Percentiles rank a stretch among this genome's conserved stretches.
Conservation (phyloP, 2,329 filamentous ascomycete species). For the Penicillium sp. region DNA sequence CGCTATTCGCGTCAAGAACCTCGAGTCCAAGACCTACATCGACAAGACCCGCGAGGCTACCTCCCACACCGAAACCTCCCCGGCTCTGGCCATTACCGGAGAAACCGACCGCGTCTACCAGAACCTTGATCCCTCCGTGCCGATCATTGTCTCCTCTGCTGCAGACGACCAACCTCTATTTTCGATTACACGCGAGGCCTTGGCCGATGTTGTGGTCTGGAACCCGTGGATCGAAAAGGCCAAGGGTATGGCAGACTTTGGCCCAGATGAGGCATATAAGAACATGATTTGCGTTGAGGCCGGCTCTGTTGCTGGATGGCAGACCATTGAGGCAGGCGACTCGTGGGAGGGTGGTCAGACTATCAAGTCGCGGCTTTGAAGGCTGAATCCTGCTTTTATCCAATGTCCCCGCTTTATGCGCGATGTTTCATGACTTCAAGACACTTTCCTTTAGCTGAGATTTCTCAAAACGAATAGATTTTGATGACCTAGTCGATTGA, state of each 20-base stretch:
- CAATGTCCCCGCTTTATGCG: background rate
- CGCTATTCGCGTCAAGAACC: slow-evolving; percentile 69
- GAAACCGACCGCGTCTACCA: slow-evolving; percentile 91
- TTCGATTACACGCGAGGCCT: slow-evolving; percentile 77
- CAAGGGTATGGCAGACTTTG: slow-evolving; percentile 79
- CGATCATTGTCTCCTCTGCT: slow-evolving; percentile 35
- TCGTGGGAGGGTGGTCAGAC: slow-evolving; percentile 65
- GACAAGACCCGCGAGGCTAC: slow-evolving; percentile 76
- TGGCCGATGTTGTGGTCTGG: slow-evolving; percentile 91
- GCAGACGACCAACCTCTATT: slow-evolving; percentile 63
- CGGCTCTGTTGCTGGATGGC: slow-evolving; percentile 78
- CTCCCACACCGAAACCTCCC: slow-evolving; percentile 64
- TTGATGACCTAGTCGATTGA: background rate
- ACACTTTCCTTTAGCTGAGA: background rate
- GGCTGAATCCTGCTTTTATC: background rate
- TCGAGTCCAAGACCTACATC: slow-evolving; percentile 72
- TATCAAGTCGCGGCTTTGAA: slow-evolving; percentile 46
- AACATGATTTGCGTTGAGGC: slow-evolving; percentile 95
- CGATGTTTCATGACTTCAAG: background rate
- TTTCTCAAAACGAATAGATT: background rate
- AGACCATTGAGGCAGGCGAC: slow-evolving; percentile 77
- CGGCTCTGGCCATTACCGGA: slow-evolving; percentile 66
- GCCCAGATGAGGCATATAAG: slow-evolving; percentile 84
- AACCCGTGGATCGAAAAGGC: slow-evolving; percentile 93
- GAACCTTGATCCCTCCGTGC: slow-evolving; percentile 53